Percentiles rank a stretch among this genome's conserved stretches.
These are phyloP conservation scores for Venturiaceae sp. DNA, from an alignment of 2,329 filamentous ascomycete genomes.

Conservation along the genomic window DNA sequence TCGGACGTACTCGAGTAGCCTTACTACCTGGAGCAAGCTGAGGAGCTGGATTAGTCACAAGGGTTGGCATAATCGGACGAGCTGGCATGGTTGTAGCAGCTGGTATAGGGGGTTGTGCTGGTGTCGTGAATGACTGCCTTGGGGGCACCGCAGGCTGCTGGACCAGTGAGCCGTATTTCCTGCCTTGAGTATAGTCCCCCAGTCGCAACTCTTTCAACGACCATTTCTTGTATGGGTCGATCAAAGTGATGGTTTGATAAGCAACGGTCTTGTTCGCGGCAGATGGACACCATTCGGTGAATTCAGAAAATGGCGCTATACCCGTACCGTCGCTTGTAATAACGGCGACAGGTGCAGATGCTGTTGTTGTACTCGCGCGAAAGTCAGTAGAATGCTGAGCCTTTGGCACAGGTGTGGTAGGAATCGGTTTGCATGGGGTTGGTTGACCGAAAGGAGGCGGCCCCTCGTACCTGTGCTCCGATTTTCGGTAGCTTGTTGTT, in stretches of 20 bases:
- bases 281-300: constrained; percentile 59
- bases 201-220: constrained; percentile 61
- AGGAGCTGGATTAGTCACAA: neutral
- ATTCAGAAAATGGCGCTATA: constrained; percentile 53
- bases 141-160: too few relatives aligned
- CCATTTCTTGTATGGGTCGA: constrained; percentile 76
- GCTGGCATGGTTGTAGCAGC: neutral
- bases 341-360: too few relatives aligned
- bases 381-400: too few relatives aligned
- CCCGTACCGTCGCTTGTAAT: constrained; percentile 58
- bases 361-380: too few relatives aligned
- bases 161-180: constrained; percentile 72
- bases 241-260: constrained; percentile 72
- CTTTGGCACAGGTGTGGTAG: too few relatives aligned
- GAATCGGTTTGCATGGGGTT: too few relatives aligned
- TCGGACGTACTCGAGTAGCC: too few relatives aligned
- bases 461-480: neutral
- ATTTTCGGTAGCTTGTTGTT: neutral
- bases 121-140: too few relatives aligned
- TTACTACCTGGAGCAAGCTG: too few relatives aligned
- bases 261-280: constrained; percentile 48
- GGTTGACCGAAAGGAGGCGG: neutral
- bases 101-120: neutral
- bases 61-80: neutral
- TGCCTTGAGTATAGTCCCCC: constrained; percentile 80